These are phyloP conservation scores for Periconia digitata DNA, from an alignment of 2,329 filamentous ascomycete species.

Conservation along the genomic window DNA sequence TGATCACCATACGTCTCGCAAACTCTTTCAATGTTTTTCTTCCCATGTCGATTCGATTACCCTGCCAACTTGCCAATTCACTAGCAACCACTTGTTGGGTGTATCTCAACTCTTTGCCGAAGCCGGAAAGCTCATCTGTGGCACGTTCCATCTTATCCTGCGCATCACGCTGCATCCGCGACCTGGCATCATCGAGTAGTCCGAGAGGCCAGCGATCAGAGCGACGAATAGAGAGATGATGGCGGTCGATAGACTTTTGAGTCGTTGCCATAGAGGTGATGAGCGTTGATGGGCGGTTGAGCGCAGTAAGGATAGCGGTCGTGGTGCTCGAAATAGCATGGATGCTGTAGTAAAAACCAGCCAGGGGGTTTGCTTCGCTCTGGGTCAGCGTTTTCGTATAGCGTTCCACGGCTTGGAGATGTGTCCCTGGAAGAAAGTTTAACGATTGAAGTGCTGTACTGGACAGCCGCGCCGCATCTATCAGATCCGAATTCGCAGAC, in stretches of 20 bases:
- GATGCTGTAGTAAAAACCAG: slow-evolving; percentile 73
- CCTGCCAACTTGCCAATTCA: slow-evolving; percentile 93
- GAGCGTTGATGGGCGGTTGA: slow-evolving; percentile 76
- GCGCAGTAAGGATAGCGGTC: slow-evolving; percentile 74
- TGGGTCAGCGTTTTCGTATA: slow-evolving; percentile 69
- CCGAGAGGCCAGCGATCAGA: slow-evolving; percentile 78
- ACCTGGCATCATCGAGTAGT: slow-evolving; percentile 83
- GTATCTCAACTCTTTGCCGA: slow-evolving; percentile 83
- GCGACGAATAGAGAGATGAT: slow-evolving; percentile 71
- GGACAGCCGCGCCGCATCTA: slow-evolving; percentile 62
- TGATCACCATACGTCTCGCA: slow-evolving; percentile 75
- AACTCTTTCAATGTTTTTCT: slow-evolving; percentile 73
- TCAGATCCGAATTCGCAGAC: slow-evolving; percentile 66
- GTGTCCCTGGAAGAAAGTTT: slow-evolving; percentile 66
- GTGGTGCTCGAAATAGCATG: slow-evolving; percentile 82
- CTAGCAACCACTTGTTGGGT: slow-evolving; percentile 91
- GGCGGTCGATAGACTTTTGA: slow-evolving; percentile 76
- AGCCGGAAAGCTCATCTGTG: slow-evolving; percentile 67
- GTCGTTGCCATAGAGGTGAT: slow-evolving; percentile 75
- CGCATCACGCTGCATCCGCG: slow-evolving; percentile 79
- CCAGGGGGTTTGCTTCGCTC: slow-evolving; percentile 72
- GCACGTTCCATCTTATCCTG: slow-evolving; percentile 75
- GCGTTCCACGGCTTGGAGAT: slow-evolving; percentile 70
- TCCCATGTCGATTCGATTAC: slow-evolving; percentile 78
- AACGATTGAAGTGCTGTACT: slow-evolving; percentile 57